Evolutionary conservation across 2,329 filamentous ascomycete species (phyloP).

Genomic region (Penicillium sp.): DNA sequence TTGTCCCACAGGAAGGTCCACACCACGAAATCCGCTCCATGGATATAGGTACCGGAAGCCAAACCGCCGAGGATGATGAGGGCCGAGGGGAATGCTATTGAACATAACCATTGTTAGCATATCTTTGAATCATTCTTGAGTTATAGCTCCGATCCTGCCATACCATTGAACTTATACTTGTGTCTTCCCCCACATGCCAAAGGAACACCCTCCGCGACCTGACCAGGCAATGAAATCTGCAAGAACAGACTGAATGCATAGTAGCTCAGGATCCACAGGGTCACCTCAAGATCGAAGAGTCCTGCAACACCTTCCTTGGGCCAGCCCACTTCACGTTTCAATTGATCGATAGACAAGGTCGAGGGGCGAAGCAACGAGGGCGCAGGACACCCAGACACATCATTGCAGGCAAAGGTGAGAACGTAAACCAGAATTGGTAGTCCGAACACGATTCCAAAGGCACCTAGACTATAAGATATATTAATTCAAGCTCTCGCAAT

Average conservation of each 20-base stretch:
- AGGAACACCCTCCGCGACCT: constrained; percentile 67
- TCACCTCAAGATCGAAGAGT: constrained; percentile 68
- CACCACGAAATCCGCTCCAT: constrained; percentile 79
- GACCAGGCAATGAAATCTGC: constrained; percentile 73
- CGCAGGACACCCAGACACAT: constrained; percentile 84
- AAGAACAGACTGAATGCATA: constrained; percentile 74
- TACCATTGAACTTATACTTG: constrained; percentile 80
- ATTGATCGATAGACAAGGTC: constrained; percentile 66
- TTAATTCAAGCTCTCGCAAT: constrained; percentile 12
- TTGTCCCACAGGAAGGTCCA: constrained; percentile 95
- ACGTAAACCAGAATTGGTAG: constrained; percentile 77
- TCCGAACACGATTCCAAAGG: constrained; percentile 73
- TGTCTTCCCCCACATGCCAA: constrained; percentile 70
- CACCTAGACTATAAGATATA: constrained; percentile 62
- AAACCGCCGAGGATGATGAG: constrained; percentile 69
- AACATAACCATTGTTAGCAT: constrained; percentile 2
- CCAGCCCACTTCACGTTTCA: constrained; percentile 84
- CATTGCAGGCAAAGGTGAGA: constrained; percentile 86
- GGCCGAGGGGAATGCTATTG: constrained; percentile 70
- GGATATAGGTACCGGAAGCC: constrained; percentile 69
- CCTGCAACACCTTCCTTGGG: constrained; percentile 67
- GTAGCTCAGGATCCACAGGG: constrained; percentile 71
- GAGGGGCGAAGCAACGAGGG: constrained; percentile 74
- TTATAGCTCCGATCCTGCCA: constrained; percentile 13
- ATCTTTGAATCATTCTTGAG: too few species aligned